These are phyloP conservation scores for Exutisphaerella laricina DNA, from an alignment of 2,329 filamentous ascomycete species.

Conservation along the genomic window DNA sequence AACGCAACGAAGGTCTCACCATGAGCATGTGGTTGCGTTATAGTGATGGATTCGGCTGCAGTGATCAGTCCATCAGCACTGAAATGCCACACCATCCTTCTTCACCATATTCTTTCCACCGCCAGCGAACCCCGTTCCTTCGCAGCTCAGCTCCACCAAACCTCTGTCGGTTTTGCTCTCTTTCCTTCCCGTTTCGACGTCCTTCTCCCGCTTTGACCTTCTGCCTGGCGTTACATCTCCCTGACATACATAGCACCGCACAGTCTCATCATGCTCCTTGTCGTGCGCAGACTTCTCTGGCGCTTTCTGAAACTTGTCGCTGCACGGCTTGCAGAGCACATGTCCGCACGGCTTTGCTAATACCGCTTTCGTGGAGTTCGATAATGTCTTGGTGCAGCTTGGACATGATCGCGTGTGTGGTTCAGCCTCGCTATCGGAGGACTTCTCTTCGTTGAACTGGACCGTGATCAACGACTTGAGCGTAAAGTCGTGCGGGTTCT, in stretches of 20 bases:
- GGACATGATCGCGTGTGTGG: slow-evolving; percentile 59
- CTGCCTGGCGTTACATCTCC: slow-evolving; percentile 55
- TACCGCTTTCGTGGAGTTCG: slow-evolving; percentile 75
- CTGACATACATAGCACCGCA: slow-evolving; percentile 80
- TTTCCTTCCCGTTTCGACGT: slow-evolving; percentile 33
- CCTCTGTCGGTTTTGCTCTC: slow-evolving; percentile 59
- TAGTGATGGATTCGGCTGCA: no score
- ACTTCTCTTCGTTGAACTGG: slow-evolving; percentile 67
- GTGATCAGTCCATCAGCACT: no score
- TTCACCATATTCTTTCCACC: slow-evolving; percentile 78
- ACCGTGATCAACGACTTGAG: slow-evolving; percentile 72
- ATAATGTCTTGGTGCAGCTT: slow-evolving; percentile 74
- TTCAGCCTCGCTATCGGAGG: slow-evolving; percentile 34
- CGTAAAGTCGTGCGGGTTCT: slow-evolving; percentile 66
- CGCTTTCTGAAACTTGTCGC: slow-evolving; percentile 72
- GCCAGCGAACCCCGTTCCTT: slow-evolving; percentile 89
- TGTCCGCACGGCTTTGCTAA: slow-evolving; percentile 86
- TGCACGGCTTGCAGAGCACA: slow-evolving; percentile 79
- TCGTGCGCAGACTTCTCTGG: slow-evolving; percentile 54
- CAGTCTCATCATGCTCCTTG: slow-evolving; percentile 46
- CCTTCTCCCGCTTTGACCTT: slow-evolving; percentile 26
- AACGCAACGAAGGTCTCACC: no score
- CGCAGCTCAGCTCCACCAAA: slow-evolving; percentile 71
- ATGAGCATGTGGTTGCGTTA: no score
- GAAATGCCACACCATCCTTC: slow-evolving; percentile 73